A percentile compares a stretch with the other conserved stretches of the same genome.
These are phyloP conservation scores for Pseudozyma sp. DNA, from an alignment of 1,284 basidiomycete genomes.

Conservation along the genomic window DNA sequence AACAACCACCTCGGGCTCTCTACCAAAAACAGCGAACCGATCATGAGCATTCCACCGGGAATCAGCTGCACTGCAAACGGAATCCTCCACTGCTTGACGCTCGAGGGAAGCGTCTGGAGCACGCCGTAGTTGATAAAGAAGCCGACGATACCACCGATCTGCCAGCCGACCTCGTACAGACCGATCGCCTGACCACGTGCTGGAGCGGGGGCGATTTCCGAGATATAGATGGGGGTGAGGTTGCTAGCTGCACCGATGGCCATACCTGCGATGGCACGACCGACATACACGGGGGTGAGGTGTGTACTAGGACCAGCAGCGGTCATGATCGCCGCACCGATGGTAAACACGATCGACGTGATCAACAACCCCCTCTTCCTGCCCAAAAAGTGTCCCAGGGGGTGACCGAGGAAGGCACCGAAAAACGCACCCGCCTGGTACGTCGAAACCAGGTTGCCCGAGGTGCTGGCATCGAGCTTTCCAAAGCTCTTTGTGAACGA, in stretches of 20 bases:
- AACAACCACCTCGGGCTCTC: slow-evolving; percentile 77
- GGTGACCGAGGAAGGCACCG: slow-evolving; percentile 51
- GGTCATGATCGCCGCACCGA: slow-evolving; percentile 62
- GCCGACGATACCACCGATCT: slow-evolving; percentile 70
- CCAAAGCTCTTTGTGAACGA: slow-evolving; percentile 72
- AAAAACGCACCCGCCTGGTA: slow-evolving; percentile 71
- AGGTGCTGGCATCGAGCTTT: slow-evolving; percentile 61
- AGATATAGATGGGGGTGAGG: slow-evolving; percentile 68
- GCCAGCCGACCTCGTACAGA: slow-evolving; percentile 72
- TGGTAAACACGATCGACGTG: slow-evolving; percentile 53
- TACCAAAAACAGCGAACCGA: slow-evolving; percentile 71
- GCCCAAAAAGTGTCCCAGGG: slow-evolving; percentile 39
- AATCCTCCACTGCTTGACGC: slow-evolving; percentile 71
- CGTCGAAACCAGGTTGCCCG: slow-evolving; percentile 72
- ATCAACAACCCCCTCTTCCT: slow-evolving; percentile 50
- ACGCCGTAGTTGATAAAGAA: slow-evolving; percentile 70
- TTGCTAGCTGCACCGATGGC: slow-evolving; percentile 68
- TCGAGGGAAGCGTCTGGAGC: slow-evolving; percentile 68
- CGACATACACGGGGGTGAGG: slow-evolving; percentile 63
- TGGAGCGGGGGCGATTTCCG: slow-evolving; percentile 69
- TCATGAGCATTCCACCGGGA: slow-evolving; percentile 70
- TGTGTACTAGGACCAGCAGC: slow-evolving; percentile 36
- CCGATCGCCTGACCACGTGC: slow-evolving; percentile 73
- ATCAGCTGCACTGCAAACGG: slow-evolving; percentile 74
- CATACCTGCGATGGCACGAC: slow-evolving; percentile 70